Conservation (phyloP, 768 basidiomycete species). For the Lactarius trivialis region DNA sequence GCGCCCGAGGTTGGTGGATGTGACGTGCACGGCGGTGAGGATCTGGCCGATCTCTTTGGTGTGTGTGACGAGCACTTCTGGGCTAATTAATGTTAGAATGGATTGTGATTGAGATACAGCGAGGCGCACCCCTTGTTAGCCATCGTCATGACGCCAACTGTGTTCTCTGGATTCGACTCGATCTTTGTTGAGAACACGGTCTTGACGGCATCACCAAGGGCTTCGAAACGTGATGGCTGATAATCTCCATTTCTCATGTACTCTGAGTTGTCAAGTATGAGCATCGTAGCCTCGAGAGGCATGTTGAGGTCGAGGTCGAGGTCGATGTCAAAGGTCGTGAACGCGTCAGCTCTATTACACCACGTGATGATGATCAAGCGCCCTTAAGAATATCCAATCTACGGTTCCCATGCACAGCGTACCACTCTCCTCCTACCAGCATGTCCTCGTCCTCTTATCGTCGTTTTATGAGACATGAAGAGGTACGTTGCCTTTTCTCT, state of each 20-base stretch:
- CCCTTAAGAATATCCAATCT: background rate
- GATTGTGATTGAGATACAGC: background rate
- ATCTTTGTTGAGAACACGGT: slow-evolving; percentile 89
- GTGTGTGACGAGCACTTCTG: slow-evolving; percentile 93
- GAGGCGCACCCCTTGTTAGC: slow-evolving; percentile 81
- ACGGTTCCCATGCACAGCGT: background rate
- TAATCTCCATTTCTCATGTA: slow-evolving; percentile 97
- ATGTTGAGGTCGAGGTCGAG: slow-evolving; percentile 38
- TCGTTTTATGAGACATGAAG: slow-evolving; percentile 3
- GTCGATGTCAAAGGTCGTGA: background rate
- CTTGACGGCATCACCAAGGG: slow-evolving; percentile 88
- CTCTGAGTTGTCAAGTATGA: slow-evolving; percentile 96
- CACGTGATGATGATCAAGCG: background rate
- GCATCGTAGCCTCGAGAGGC: slow-evolving; percentile 97
- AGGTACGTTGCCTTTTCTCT: background rate
- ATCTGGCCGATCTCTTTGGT: slow-evolving; percentile 94
- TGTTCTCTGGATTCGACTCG: slow-evolving; percentile 94
- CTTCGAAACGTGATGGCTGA: slow-evolving; percentile 76
- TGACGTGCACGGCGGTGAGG: slow-evolving; percentile 66
- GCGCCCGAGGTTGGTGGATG: slow-evolving; percentile 70
- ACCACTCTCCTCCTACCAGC: background rate
- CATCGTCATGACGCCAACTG: slow-evolving; percentile 97
- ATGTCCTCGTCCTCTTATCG: slow-evolving; percentile 4
- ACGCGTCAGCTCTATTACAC: background rate
- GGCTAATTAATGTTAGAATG: slow-evolving; percentile 39